A percentile compares a stretch with the other conserved stretches of the same genome.
These are phyloP conservation scores for Calonectria hawksworthii DNA, from an alignment of 2,329 filamentous ascomycete genomes.

Conservation along the genomic window DNA sequence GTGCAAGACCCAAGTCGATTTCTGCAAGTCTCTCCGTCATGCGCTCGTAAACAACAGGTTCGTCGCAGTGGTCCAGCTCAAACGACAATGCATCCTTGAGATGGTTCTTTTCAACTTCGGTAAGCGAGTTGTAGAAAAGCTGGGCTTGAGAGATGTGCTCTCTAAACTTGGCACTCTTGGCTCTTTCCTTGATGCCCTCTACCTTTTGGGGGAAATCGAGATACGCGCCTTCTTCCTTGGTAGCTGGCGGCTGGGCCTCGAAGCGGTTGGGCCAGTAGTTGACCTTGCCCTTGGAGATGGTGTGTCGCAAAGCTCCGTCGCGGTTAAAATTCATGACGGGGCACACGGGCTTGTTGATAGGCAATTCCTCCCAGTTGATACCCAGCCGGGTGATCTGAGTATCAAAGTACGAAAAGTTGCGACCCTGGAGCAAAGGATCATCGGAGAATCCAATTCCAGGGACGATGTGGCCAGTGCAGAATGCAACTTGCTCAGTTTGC, in stretches of 20 bases:
- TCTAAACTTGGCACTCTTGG: conserved; percentile 80
- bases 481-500: conserved; percentile 86
- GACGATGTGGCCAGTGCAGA: conserved; percentile 85
- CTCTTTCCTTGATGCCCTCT: conserved; percentile 77
- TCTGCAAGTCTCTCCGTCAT: conserved; percentile 78
- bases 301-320: conserved; percentile 80
- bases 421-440: conserved; percentile 80
- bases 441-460: conserved; percentile 84
- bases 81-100: conserved; percentile 80
- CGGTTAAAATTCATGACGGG: conserved; percentile 83
- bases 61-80: conserved; percentile 86
- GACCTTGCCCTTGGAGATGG: conserved; percentile 76
- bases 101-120: conserved; percentile 77
- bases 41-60: conserved; percentile 80
- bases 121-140: conserved; percentile 85
- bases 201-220: conserved; percentile 75
- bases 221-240: conserved; percentile 74
- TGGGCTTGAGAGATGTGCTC: conserved; percentile 85
- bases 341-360: conserved; percentile 82
- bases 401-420: conserved; percentile 73
- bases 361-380: conserved; percentile 82
- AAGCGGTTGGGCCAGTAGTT: conserved; percentile 75
- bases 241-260: conserved; percentile 76
- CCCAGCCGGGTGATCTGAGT: conserved; percentile 54
- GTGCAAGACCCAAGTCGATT: conserved; percentile 79